Conservation (phyloP, 768 basidiomycete species). For the Rhodotorula graminis region DNA sequence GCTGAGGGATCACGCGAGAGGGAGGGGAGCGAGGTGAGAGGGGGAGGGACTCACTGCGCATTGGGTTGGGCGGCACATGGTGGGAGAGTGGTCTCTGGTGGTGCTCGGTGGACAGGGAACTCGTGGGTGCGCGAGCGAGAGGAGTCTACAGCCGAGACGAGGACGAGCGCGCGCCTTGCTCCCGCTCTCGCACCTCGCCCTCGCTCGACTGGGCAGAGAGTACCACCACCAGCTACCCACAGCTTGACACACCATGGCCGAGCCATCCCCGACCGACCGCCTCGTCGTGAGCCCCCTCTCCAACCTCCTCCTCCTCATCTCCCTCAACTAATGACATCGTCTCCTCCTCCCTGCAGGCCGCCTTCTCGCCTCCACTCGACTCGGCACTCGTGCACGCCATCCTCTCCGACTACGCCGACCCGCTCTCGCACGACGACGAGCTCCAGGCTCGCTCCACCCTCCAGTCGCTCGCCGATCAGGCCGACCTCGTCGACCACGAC, state of each 20-base stretch:
- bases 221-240: too few species aligned
- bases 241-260: not conserved
- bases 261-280: not conserved
- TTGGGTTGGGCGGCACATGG: not conserved
- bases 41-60: not conserved
- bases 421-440: conserved; percentile 13
- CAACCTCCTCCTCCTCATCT: not conserved
- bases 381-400: conserved; percentile 32
- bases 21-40: not conserved
- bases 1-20: too few species aligned
- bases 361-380: conserved; percentile 26
- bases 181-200: too few species aligned
- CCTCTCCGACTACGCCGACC: conserved; percentile 25
- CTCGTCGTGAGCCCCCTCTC: not conserved
- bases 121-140: not conserved
- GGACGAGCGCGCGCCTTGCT: too few species aligned
- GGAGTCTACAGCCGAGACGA: not conserved
- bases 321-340: not conserved
- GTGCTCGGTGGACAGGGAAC: too few species aligned
- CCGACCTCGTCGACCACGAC: conserved; percentile 17
- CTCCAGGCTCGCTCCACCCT: conserved; percentile 4
- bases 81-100: not conserved
- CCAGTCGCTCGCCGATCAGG: conserved; percentile 28
- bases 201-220: too few species aligned
- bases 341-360: conserved; percentile 6